A percentile compares a stretch with the other conserved stretches of the same genome.
phyloP scores from a whole-genome alignment of 148 eudicot genomes.

The Cornus kousa region DNA sequence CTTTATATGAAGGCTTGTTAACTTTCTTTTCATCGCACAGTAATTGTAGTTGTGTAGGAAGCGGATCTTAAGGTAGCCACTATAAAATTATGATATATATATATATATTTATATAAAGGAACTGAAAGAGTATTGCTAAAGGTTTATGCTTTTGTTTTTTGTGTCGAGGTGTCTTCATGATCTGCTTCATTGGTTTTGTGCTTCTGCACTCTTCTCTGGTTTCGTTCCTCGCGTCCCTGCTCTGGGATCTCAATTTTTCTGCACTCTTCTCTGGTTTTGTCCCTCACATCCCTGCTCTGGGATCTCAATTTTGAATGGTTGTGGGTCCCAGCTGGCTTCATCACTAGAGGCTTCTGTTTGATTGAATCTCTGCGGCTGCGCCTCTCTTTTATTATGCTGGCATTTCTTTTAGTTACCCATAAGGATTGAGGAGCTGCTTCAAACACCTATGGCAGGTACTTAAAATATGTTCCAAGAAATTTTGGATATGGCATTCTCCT shows the following conservation, averaged over 20 bases:
- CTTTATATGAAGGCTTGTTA: conserved; percentile 32
- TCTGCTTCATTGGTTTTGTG: conserved; percentile 78
- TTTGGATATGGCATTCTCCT: conserved; percentile 5
- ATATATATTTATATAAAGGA: not conserved
- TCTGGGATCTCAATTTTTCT: conserved; percentile 67
- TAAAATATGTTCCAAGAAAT: conserved; percentile 23
- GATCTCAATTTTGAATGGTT: conserved; percentile 66
- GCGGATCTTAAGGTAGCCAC: conserved; percentile 21
- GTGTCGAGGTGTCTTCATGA: conserved; percentile 89
- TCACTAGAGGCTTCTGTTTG: conserved; percentile 52
- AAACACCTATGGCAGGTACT: conserved; percentile 57
- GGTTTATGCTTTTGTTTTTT: conserved; percentile 61
- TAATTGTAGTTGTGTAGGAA: conserved; percentile 26
- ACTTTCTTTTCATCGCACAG: conserved; percentile 24
- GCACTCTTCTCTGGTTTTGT: conserved; percentile 60
- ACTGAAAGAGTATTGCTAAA: conserved; percentile 45
- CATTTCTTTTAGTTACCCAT: conserved; percentile 35
- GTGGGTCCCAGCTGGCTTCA: conserved; percentile 61
- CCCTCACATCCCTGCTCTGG: conserved; percentile 55
- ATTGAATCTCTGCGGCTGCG: conserved; percentile 46
- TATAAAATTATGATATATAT: conserved; percentile 16
- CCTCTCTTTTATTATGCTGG: conserved; percentile 41
- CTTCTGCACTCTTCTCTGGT: conserved; percentile 61
- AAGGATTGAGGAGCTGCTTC: conserved; percentile 48
- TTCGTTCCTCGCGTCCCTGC: conserved; percentile 58